Evolutionary conservation across 768 basidiomycete species (phyloP), one percentile per base, ranked within the genome.

Genomic region (Naganishia onofrii): DNA sequence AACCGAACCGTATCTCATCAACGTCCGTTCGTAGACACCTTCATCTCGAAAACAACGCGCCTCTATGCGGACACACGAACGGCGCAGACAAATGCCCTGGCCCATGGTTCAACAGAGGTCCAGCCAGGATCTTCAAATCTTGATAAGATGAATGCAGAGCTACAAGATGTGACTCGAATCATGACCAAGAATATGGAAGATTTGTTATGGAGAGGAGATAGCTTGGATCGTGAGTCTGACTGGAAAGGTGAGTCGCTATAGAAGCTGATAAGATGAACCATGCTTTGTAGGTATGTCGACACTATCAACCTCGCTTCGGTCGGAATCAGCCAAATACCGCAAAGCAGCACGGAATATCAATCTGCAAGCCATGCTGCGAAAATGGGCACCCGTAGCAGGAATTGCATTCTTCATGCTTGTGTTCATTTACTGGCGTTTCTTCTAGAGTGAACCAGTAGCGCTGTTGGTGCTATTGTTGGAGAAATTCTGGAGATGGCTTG

Each of bases 161-260:
- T 99, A 44, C 93, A 96, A 78, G 96, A 99, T 77, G 96, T 99
- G 70, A 97, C 96, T 58, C 85, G 92, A 73, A 98, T 99, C 82
- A 98, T 99, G 96, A 98, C 96, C 10, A 98, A 99, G 84, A 98
- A 99, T 78, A 99, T 99, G 95, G 96, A 99, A 82, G 96, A 99
- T 81, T 83, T 99, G 64, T 82, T 99, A 58, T 98, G 95, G 96
- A 85, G 96, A 80, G 96, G 96, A 31, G 96, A 99, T 80, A 95
- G 92, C 34, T 85, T 99, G 70, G 96, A 99, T 81, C 85, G 96
- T 95, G 77, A 75, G 90, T 75, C 19, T 19, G 21, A 23, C 13
- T 15, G 42, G 7, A 8, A 23, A 36, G 52, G 48, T 23, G 19
- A 4, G 13, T 36, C 17, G n/a, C 23, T 32, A 28, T 46, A 17